These are phyloP conservation scores for Yamadazyma insecticola DNA, from an alignment of 805 yeast species.

Conservation along the genomic window DNA sequence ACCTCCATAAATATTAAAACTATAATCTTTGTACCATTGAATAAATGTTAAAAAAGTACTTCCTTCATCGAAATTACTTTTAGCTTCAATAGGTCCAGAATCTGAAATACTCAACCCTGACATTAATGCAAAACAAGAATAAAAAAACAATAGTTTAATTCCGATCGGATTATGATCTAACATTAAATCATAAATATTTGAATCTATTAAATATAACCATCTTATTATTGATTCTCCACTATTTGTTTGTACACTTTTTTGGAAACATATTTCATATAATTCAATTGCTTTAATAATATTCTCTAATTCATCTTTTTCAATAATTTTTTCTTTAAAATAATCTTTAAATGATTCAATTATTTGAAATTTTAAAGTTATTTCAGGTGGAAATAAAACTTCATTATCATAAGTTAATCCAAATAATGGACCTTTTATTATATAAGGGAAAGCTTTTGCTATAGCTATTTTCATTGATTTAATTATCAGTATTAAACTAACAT, in stretches of 20 bases:
- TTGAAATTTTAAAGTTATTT: neutral
- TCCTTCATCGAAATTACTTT: neutral
- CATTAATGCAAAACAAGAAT: conserved; percentile 16
- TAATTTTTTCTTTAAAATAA: neutral
- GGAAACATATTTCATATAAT: conserved; percentile 1
- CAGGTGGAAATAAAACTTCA: conserved; percentile 1
- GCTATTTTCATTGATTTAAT: conserved; percentile 4
- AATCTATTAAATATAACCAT: conserved; percentile 18
- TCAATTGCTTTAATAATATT: neutral
- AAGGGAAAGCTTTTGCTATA: conserved; percentile 1
- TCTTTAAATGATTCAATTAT: neutral
- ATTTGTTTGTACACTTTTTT: conserved; percentile 1
- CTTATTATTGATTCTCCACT: conserved; percentile 21
- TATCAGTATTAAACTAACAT: conserved; percentile 2
- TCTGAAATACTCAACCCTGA: too few species aligned
- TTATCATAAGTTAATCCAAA: conserved; percentile 3
- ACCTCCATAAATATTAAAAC: too few species aligned
- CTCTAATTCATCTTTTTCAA: neutral
- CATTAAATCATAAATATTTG: conserved; percentile 13
- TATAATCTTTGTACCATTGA: too few species aligned
- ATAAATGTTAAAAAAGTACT: conserved; percentile 1
- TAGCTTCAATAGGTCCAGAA: neutral
- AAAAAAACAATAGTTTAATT: conserved; percentile 18
- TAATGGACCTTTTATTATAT: conserved; percentile 2
- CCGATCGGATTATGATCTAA: conserved; percentile 17